Base-by-base conservation (phyloP, 1,139 yeast species). In the Blastobotrys ciferrii region DNA sequence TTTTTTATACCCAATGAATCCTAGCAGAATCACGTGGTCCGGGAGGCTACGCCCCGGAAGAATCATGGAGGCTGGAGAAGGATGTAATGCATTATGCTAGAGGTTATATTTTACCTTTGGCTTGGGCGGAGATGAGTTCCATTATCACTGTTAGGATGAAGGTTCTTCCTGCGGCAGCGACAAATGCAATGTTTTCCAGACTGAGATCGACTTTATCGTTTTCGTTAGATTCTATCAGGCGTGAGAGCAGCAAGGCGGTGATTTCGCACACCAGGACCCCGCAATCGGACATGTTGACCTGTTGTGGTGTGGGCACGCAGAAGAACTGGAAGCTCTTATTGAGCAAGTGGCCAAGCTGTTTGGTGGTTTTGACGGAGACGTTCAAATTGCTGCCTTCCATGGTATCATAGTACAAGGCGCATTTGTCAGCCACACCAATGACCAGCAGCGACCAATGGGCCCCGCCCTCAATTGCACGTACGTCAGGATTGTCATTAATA, bases 251-350 rank as follows among this genome's bases (percentile, higher is more conserved):
- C 17, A 70, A 57, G 0, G 75, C 70, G 0, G 80, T 71, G 17
- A 76, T 64, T 45, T 76, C 77, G 53, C 84, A 75, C 5, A 85
- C 80, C 52, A 81, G 75, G 0, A 84, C 82, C 0, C 95, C 95
- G 66, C 95, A 86, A 60, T 87, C 95, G 45, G 76, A 79, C 0
- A 87, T 86, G 60, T 86, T 85, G 37, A 71, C 71, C 64, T 87
- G 95, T 58, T 84, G 94, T 0, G 94, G 95, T 0, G 87, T 76
- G 31, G 67, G 66, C 43, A 72, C 68, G 38, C 66, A 66, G 1
- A 51, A 49, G 33, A 51, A 58, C 18, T 43, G 59, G 31, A 52
- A 59, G 20, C 35, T 38, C 15, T 47, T 47, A 14, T 53, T 58
- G 1, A 68, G 62, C 31, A 74, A 53, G 45, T 63, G 42, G 11